Evolutionary conservation across 2,329 filamentous ascomycete genomes (phyloP), one percentile per base, ranked within the genome.

Genomic region (Torrubiella hemipterigena): DNA sequence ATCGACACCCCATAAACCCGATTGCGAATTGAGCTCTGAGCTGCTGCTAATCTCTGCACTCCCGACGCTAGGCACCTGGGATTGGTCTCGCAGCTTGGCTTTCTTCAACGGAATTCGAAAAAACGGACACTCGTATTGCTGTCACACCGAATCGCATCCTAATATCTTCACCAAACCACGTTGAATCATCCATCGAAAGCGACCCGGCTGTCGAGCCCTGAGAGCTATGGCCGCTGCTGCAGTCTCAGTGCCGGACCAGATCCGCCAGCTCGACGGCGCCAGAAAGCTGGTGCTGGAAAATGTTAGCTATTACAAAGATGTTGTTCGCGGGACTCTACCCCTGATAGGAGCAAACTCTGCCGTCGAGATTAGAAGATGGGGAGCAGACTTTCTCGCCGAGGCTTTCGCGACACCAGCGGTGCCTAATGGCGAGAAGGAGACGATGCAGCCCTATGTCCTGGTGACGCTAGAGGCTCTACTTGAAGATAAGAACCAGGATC

Each of bases 331-430:
- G 29, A 85, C 96, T 40, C 64, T 96, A n/a, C 86, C 87, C 34
- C 87, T 96, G 47, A 82, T 95, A 55, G 77, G 79, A 38, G 73
- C 81, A 31, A 67, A 69, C 42, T 71, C 83, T 40, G 70, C 74
- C 38, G 59, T 94, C 34, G 84, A 93, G 56, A 64, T 96, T 47
- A 81, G 86, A 56, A 69, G 87, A 79, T 98, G 91, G 91, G 91
- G 89, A 17, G 80, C 87, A 40, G 87, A 95, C 38, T 98, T 98
- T 51, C 67, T 98, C 26, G 86, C 89, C 34, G 91, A 98, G 63
- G 86, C 87, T 3, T 96, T 98, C 59, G 81, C 91, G 35, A 93
- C 84, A 37, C 91, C 93, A n/a, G 75, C 81, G 15, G 67, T 96
- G 46, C 64, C 78, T 14, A 65, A 73, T 36, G 68, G 78, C 31